Percentiles rank a stretch among this genome's conserved stretches.
phyloP scores from a whole-genome alignment of 345 rosid genomes.

The Toxicodendron radicans region DNA sequence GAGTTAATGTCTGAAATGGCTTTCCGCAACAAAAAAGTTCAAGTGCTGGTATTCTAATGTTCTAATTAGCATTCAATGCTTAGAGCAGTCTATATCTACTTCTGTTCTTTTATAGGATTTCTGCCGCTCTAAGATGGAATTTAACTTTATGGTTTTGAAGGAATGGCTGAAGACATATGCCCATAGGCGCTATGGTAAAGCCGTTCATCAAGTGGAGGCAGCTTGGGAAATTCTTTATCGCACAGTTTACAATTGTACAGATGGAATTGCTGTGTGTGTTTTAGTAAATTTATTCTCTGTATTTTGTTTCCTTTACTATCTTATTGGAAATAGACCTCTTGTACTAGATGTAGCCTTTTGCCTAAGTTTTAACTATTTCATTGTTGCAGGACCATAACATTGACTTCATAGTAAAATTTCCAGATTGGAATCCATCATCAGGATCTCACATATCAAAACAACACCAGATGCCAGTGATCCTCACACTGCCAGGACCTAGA shows the following conservation, averaged over 20 bases:
- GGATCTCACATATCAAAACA: slow-evolving; percentile 29
- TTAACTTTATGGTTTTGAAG: slow-evolving; percentile 37
- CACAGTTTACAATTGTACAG: slow-evolving; percentile 86
- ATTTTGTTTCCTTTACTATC: background rate
- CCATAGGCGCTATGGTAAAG: slow-evolving; percentile 80
- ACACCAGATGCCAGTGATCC: slow-evolving; percentile 30
- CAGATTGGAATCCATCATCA: slow-evolving; percentile 84
- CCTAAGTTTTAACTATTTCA: slow-evolving; percentile 3
- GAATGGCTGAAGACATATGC: slow-evolving; percentile 83
- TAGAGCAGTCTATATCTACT: background rate
- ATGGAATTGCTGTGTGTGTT: slow-evolving; percentile 73
- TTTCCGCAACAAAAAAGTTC: slow-evolving; percentile 69
- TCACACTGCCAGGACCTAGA: slow-evolving; percentile 34
- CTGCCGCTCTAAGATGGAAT: background rate
- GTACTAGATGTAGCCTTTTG: background rate
- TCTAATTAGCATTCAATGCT: slow-evolving; percentile 7
- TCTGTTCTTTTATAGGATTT: too few species aligned
- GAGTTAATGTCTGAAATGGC: slow-evolving; percentile 97
- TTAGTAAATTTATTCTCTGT: slow-evolving; percentile 1
- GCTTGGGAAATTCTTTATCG: slow-evolving; percentile 86
- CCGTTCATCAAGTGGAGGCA: slow-evolving; percentile 46
- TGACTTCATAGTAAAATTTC: slow-evolving; percentile 87
- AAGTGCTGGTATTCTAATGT: slow-evolving; percentile 50
- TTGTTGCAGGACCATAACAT: slow-evolving; percentile 82
- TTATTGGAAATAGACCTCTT: background rate